Evolutionary conservation across 495 filamentous ascomycete species (phyloP).

Genomic region (Xeromyces bisporus): DNA sequence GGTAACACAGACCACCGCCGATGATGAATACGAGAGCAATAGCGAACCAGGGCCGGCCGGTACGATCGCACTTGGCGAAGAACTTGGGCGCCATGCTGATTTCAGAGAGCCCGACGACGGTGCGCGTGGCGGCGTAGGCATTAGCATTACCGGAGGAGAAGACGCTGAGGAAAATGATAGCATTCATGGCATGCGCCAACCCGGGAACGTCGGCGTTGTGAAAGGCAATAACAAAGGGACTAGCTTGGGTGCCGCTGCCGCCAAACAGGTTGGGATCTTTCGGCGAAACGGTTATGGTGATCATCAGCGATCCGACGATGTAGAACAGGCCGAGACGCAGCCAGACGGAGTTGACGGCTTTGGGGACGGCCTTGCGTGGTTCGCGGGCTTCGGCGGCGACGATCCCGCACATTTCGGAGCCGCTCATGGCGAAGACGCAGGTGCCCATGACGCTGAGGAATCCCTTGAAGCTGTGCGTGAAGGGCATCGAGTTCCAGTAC

Average conservation of each 20-base stretch:
- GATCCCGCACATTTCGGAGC: slow-evolving; percentile 39
- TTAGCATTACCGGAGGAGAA: slow-evolving; percentile 38
- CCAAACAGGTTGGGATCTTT: slow-evolving; percentile 24
- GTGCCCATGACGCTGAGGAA: slow-evolving; percentile 49
- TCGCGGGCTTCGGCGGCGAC: slow-evolving; percentile 49
- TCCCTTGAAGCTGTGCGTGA: slow-evolving; percentile 52
- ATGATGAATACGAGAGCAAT: slow-evolving; percentile 28
- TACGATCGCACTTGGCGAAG: slow-evolving; percentile 31
- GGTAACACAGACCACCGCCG: slow-evolving; percentile 26
- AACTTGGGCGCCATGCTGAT: slow-evolving; percentile 36
- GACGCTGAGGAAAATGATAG: slow-evolving; percentile 26
- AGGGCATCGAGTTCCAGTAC: slow-evolving; percentile 49
- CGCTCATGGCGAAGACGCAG: slow-evolving; percentile 50
- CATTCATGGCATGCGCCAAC: slow-evolving; percentile 28
- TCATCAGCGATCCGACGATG: slow-evolving; percentile 29
- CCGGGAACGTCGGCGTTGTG: slow-evolving; percentile 24
- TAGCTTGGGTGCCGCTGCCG: slow-evolving; percentile 24
- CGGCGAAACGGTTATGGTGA: slow-evolving; percentile 38
- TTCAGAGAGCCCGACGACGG: slow-evolving; percentile 37
- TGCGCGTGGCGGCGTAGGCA: slow-evolving; percentile 41
- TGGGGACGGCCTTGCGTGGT: slow-evolving; percentile 40
- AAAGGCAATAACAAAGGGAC: slow-evolving; percentile 44
- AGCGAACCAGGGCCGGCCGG: slow-evolving; percentile 32
- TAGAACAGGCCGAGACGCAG: slow-evolving; percentile 51
- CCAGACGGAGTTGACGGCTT: slow-evolving; percentile 48